Evolutionary conservation across 352 stramenopile species (phyloP), one percentile per base, ranked within the genome.

Genomic region (Hyphochytrium catenoides): DNA sequence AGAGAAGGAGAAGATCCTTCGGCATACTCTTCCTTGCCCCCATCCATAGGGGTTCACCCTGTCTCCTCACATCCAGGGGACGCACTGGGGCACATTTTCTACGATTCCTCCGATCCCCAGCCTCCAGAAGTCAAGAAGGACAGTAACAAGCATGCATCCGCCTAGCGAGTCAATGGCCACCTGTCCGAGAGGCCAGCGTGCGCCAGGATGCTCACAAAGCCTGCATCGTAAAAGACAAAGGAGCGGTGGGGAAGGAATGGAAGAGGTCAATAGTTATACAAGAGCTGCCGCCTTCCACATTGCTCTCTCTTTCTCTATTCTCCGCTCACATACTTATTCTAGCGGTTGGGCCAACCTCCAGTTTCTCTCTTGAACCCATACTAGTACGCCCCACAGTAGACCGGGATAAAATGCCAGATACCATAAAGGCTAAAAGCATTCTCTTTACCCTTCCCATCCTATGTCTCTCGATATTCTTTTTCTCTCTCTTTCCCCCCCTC

Each of bases 391-490:
- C n/a, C n/a, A n/a, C n/a, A n/a, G n/a, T n/a, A n/a, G n/a, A n/a
- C n/a, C n/a, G n/a, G n/a, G n/a, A n/a, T n/a, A n/a, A n/a, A n/a
- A n/a, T n/a, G n/a, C n/a, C n/a, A n/a, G n/a, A n/a, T n/a, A n/a
- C n/a, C n/a, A n/a, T n/a, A n/a, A n/a, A n/a, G n/a, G n/a, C n/a
- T n/a, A n/a, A n/a, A n/a, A n/a, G n/a, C n/a, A n/a, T n/a, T n/a
- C n/a, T n/a, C n/a, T n/a, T n/a, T n/a, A n/a, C n/a, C n/a, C n/a
- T n/a, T n/a, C n/a, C n/a, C n/a, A n/a, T n/a, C n/a, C n/a, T n/a
- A n/a, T n/a, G n/a, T n/a, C n/a, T n/a, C n/a, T n/a, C n/a, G n/a
- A 38, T 42, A 88, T 79, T 31, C 81, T 60, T 70, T 85, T 85
- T 12, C 46, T 26, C 48, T 54, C 53, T 55, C 55, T 15, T 52